Evolutionary conservation across 495 filamentous ascomycete species (phyloP), one percentile per base, ranked within the genome.

Genomic region (Cercophora samala): DNA sequence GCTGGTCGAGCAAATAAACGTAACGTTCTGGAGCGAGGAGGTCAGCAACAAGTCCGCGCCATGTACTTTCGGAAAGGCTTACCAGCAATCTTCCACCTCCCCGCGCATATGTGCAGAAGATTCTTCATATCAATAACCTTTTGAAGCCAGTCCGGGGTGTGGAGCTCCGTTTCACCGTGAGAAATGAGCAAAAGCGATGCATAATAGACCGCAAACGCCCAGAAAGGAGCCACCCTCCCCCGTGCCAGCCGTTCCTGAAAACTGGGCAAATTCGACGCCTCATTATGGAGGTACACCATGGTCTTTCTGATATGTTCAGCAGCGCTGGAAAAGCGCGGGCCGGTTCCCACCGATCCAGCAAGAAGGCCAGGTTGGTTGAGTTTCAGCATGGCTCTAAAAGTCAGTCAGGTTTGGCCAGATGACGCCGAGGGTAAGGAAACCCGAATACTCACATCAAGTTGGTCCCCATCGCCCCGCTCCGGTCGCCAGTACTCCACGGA

Each of bases 21-120:
- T 67, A 67, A 17, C 37, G 23, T 58, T 69, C 70, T 68, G 19
- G 3, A n/a, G 23, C 53, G n/a, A 56, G 22, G 18, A 4, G 0
- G 11, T 26, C 59, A 62, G 58, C 55, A 60, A 21, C 19, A 67
- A 8, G 13, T 15, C 21, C 8, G 11, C 15, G 23, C 37, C 17
- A 19, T 6, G 8, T 13, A 19, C n/a, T 0, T 0, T 18, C 17
- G 17, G 63, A 21, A 21, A 0, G 4, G 69, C 74, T 69, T 52
- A 73, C 74, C 73, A 13, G 71, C 70, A 65, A 75, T 70, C 66
- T 67, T 73, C 75, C 75, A 77, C 62, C 75, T 63, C 29, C 37
- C 62, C 1, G 63, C 60, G 5, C 68, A 18, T 5, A 58, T 53
- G 24, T 69, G 67, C 22, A 74, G 52, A 0, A 63, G 19, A 11